Percentiles rank a stretch among this genome's conserved stretches.
Conservation (phyloP, 768 basidiomycete genomes). For the Gymnopilus junonius region DNA sequence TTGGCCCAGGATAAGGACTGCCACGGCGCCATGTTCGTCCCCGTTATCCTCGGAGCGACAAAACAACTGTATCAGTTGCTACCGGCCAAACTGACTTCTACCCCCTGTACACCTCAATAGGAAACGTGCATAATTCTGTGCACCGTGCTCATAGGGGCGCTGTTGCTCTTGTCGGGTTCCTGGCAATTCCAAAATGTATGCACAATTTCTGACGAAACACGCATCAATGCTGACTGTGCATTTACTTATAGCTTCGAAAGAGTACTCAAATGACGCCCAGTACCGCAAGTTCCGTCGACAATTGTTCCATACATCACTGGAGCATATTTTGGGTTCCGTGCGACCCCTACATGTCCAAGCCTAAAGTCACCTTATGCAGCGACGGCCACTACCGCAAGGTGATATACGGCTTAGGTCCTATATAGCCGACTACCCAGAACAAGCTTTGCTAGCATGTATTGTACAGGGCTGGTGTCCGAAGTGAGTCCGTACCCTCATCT, state of each 20-base stretch:
- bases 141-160: slow-evolving; percentile 12
- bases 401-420: slow-evolving; percentile 35
- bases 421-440: slow-evolving; percentile 43
- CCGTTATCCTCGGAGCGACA: slow-evolving; percentile 24
- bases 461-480: slow-evolving; percentile 21
- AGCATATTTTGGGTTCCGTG: slow-evolving; percentile 25
- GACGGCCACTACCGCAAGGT: slow-evolving; percentile 27
- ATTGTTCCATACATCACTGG: slow-evolving; percentile 34
- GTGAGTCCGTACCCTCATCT: slow-evolving; percentile 1
- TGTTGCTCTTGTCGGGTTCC: slow-evolving; percentile 9
- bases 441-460: slow-evolving; percentile 18
- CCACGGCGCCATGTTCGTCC: slow-evolving; percentile 20
- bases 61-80: slow-evolving; percentile 19
- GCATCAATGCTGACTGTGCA: background rate
- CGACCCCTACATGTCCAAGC: slow-evolving; percentile 31
- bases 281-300: slow-evolving; percentile 33
- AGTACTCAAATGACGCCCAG: background rate
- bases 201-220: background rate
- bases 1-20: slow-evolving; percentile 13
- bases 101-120: slow-evolving; percentile 13
- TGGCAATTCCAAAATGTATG: slow-evolving; percentile 18
- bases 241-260: background rate
- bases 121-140: slow-evolving; percentile 14
- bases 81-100: slow-evolving; percentile 16
- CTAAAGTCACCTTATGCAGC: slow-evolving; percentile 25